Evolutionary conservation across 2,329 filamentous ascomycete species (phyloP).

Genomic region (Nothopassalora personata): DNA sequence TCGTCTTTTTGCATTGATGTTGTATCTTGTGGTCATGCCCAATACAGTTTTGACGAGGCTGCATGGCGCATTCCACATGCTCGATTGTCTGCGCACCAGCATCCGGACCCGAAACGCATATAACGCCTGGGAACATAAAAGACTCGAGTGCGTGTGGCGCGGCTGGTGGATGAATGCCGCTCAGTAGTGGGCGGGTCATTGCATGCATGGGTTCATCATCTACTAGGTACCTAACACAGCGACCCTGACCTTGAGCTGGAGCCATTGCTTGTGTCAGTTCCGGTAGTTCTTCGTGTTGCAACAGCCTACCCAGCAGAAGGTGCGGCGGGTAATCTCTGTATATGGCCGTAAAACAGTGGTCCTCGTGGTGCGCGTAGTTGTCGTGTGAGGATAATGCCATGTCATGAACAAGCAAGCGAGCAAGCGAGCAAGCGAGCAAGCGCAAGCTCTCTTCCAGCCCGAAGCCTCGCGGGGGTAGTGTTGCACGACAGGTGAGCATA

Average conservation of each 20-base stretch:
- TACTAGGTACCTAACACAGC: background rate
- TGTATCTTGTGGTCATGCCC: background rate
- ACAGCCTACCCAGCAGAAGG: background rate
- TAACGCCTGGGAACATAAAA: background rate
- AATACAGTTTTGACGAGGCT: background rate
- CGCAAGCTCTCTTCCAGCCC: background rate
- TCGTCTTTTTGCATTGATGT: background rate
- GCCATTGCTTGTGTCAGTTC: background rate
- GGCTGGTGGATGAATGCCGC: background rate
- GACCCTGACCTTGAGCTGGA: background rate
- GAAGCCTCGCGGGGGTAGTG: background rate
- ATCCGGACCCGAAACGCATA: background rate
- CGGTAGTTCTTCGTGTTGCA: constrained; percentile 5
- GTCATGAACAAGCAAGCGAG: background rate
- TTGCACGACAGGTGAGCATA: constrained; percentile 1
- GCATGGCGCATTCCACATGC: background rate
- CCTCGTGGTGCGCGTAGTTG: background rate
- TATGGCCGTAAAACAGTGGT: background rate
- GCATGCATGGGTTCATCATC: constrained; percentile 5
- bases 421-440: background rate
- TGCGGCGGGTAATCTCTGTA: background rate
- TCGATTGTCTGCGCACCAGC: background rate
- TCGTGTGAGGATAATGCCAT: background rate
- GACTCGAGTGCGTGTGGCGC: background rate
- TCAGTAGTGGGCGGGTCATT: background rate